Evolutionary conservation across 441 rosid species (phyloP).

Genomic region (Geranium incanum): DNA sequence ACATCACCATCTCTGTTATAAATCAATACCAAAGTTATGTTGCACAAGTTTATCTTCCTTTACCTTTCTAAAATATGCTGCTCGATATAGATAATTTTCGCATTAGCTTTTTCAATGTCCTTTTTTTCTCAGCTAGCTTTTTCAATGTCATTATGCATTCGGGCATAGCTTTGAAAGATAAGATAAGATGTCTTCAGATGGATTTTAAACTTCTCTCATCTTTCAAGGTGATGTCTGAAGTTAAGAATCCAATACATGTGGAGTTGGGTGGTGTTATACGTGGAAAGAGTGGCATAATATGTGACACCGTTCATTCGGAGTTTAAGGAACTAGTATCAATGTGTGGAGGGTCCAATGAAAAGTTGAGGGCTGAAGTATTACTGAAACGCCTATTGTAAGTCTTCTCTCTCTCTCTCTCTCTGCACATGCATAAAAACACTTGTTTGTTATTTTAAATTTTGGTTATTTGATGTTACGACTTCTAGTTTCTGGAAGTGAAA

Average conservation of each 20-base stretch:
- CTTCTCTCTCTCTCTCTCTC: conserved; percentile 12
- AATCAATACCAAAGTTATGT: neutral
- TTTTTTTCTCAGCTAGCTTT: neutral
- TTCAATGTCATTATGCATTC: neutral
- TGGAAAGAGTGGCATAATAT: conserved; percentile 63
- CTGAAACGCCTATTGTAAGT: conserved; percentile 54
- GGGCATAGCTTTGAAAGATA: neutral
- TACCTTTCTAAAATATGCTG: neutral
- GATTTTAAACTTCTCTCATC: conserved; percentile 15
- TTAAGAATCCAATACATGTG: conserved; percentile 46
- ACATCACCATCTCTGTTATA: neutral
- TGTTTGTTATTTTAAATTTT: neutral
- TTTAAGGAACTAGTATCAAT: conserved; percentile 61
- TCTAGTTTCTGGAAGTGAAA: too few species aligned
- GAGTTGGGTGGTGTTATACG: conserved; percentile 38
- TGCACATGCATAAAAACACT: neutral
- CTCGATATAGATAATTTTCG: neutral
- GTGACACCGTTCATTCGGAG: conserved; percentile 61
- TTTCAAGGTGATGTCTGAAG: conserved; percentile 62
- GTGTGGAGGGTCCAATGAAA: conserved; percentile 79
- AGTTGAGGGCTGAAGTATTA: conserved; percentile 53
- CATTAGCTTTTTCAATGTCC: neutral
- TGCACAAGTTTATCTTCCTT: neutral
- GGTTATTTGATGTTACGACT: too few species aligned
- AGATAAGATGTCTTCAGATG: conserved; percentile 8